These are phyloP conservation scores for Pistacia integerrima DNA, from an alignment of 345 rosid genomes.

Conservation along the genomic window DNA sequence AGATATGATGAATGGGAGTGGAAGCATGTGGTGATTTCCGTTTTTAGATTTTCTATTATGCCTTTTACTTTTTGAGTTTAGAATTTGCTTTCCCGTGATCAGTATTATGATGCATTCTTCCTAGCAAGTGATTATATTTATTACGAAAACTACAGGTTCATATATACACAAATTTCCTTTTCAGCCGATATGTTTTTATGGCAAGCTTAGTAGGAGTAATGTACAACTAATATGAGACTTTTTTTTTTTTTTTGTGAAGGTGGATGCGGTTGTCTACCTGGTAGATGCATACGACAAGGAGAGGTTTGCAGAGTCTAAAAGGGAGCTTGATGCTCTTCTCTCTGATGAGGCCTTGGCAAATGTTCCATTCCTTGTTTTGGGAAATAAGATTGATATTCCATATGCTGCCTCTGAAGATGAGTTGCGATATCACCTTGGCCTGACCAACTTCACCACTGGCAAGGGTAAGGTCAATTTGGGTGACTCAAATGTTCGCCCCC, in stretches of 20 bases:
- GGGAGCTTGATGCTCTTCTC: conserved; percentile 66
- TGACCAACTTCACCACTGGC: conserved; percentile 72
- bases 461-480: conserved; percentile 59
- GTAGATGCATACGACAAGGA: conserved; percentile 76
- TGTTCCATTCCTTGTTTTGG: conserved; percentile 66
- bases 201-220: neutral
- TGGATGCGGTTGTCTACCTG: conserved; percentile 75
- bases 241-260: conserved; percentile 29
- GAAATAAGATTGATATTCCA: conserved; percentile 75
- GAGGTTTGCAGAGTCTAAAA: conserved; percentile 61
- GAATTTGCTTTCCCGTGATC: neutral
- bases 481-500: conserved; percentile 58
- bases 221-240: neutral
- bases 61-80: neutral
- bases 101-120: neutral
- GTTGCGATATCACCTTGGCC: conserved; percentile 64
- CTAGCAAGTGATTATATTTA: no score
- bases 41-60: neutral
- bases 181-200: neutral
- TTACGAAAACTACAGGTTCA: neutral
- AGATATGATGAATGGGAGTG: neutral
- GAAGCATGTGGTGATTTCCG: neutral
- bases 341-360: conserved; percentile 58
- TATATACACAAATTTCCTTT: neutral
- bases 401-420: conserved; percentile 77